These are phyloP conservation scores for Mariannaea elegans DNA, from an alignment of 2,329 filamentous ascomycete species.

Conservation along the genomic window DNA sequence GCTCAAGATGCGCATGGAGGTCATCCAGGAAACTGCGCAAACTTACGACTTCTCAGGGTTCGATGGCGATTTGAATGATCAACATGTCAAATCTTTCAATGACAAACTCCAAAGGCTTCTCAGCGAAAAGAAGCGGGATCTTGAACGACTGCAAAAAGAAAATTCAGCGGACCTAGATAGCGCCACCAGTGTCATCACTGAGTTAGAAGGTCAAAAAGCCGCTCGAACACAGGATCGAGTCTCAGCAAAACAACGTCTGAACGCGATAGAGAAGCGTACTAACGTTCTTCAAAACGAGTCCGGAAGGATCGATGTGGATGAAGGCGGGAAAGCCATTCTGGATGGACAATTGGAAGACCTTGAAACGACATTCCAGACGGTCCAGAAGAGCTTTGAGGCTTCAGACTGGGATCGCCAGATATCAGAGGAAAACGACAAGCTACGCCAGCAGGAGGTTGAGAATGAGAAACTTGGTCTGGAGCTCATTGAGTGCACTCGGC, in stretches of 20 bases:
- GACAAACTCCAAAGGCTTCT: conserved; percentile 78
- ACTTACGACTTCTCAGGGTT: conserved; percentile 85
- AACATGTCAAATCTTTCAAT: conserved; percentile 79
- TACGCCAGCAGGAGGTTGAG: conserved; percentile 76
- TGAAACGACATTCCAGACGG: conserved; percentile 67
- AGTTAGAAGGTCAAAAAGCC: conserved; percentile 78
- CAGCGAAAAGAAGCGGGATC: conserved; percentile 78
- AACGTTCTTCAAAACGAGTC: conserved; percentile 72
- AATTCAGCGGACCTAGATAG: conserved; percentile 77
- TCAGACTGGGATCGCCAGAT: conserved; percentile 78
- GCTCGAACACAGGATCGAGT: conserved; percentile 78
- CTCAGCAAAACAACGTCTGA: conserved; percentile 76
- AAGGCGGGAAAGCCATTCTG: conserved; percentile 81
- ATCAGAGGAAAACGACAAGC: conserved; percentile 68
- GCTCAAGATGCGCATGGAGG: conserved; percentile 71
- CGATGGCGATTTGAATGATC: conserved; percentile 79
- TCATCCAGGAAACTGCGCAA: conserved; percentile 81
- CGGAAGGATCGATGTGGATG: conserved; percentile 81
- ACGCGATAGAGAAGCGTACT: conserved; percentile 76
- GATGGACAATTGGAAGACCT: conserved; percentile 78
- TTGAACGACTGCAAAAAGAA: conserved; percentile 79
- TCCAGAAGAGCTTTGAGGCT: conserved; percentile 69
- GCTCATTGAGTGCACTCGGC: conserved; percentile 81
- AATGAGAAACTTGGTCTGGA: conserved; percentile 80
- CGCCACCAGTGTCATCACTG: conserved; percentile 76